Conservation (phyloP, 169 alveolate genomes). For the Plasmodium knowlesi region DNA sequence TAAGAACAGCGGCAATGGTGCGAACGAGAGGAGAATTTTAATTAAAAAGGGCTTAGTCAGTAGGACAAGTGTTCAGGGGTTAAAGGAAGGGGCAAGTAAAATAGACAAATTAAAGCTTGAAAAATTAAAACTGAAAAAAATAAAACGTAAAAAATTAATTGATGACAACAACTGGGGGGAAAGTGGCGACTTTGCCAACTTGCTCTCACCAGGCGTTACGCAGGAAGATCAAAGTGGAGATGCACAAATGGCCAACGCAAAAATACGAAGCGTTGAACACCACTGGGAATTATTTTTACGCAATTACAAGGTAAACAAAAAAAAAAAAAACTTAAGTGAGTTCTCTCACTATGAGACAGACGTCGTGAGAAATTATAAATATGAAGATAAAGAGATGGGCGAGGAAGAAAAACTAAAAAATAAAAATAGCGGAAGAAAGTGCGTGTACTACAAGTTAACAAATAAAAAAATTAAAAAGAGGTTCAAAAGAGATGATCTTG, state of each 20-base stretch:
- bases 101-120: background rate
- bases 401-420: background rate
- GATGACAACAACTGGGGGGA: background rate
- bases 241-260: background rate
- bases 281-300: conserved; percentile 50
- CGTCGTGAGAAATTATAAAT: background rate
- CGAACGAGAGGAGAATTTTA: background rate
- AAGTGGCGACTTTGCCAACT: background rate
- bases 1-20: too few species aligned
- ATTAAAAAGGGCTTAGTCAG: background rate
- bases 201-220: background rate
- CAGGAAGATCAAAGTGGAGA: background rate
- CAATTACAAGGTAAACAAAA: conserved; percentile 28
- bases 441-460: conserved; percentile 10
- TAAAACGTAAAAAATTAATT: background rate
- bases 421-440: background rate
- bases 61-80: background rate
- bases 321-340: conserved; percentile 36
- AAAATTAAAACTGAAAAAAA: background rate
- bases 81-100: background rate
- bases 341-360: conserved; percentile 17
- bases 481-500: conserved; percentile 20
- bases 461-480: conserved; percentile 13
- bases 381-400: background rate
- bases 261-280: background rate